Evolutionary conservation across 2,329 filamentous ascomycete genomes (phyloP).

Genomic region (Zasmidium citrigriseum): DNA sequence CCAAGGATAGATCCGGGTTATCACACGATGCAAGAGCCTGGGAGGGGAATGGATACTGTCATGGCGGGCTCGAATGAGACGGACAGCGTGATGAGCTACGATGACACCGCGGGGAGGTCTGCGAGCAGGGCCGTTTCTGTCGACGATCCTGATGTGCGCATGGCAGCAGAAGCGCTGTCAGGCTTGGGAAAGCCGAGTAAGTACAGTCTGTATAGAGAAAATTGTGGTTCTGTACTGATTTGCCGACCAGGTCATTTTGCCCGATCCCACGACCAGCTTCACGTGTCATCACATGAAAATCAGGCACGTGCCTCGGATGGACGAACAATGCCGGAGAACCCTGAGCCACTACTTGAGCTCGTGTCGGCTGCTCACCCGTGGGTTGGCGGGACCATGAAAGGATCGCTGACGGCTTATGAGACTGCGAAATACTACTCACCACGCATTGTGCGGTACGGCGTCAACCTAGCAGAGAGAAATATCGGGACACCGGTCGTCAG

Average conservation of each 20-base stretch:
- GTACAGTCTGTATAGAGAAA: constrained; percentile 17
- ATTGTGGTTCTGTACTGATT: constrained; percentile 6
- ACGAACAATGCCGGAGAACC: constrained; percentile 44
- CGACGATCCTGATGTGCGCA: constrained; percentile 51
- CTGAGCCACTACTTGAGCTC: constrained; percentile 81
- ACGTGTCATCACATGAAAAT: constrained; percentile 27
- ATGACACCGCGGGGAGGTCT: constrained; percentile 39
- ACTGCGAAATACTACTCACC: constrained; percentile 89
- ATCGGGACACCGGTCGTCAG: constrained; percentile 80
- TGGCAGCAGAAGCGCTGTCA: constrained; percentile 53
- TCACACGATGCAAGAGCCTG: constrained; percentile 25
- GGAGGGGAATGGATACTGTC: constrained; percentile 34
- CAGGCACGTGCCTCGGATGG: constrained; percentile 31
- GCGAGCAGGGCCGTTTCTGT: constrained; percentile 45
- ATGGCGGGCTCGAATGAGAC: constrained; percentile 48
- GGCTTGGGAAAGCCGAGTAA: constrained; percentile 52
- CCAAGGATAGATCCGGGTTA: constrained; percentile 40
- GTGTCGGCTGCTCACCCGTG: constrained; percentile 87
- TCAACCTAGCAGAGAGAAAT: constrained; percentile 86
- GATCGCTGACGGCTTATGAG: constrained; percentile 81
- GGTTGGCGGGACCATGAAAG: constrained; percentile 73
- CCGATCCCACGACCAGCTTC: constrained; percentile 28
- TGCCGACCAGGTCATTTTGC: constrained; percentile 45
- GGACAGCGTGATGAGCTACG: constrained; percentile 45
- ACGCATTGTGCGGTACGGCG: constrained; percentile 79